Base-by-base conservation (phyloP, 257 asterid species). In the Nyctanthes arbortristis region DNA sequence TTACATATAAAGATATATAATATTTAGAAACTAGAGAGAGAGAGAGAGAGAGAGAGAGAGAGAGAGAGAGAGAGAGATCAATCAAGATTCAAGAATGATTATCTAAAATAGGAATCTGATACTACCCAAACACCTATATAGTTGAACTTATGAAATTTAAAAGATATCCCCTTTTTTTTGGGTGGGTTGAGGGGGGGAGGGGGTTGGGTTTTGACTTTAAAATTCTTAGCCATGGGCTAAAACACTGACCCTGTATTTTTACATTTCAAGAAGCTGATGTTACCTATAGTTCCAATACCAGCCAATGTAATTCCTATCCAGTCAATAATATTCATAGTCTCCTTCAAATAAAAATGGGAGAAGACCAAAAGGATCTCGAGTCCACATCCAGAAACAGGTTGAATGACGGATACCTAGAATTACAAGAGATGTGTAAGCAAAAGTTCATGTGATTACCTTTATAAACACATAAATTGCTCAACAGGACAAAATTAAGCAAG, bases 301-400 rank as follows among this genome's bases (percentile, higher is more conserved):
- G 98, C 99, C 77, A 89, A 74, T 66, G 85, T 72, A 65, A 94
- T 94, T 45, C 93, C 99, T n/a, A 94, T 71, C 99, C 99, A 94
- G 81, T 94, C 99, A 75, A 94, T 64, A 71, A 79, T 76, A 79
- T 94, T 94, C 99, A 94, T 94, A 74, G 83, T 89, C 85, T 94
- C 99, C 90, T 91, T 83, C 47, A 94, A 80, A 85, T 94, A 91
- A 79, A 94, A 94, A 87, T 94, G 99, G 66, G 99, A 94, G 73
- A 94, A 94, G 52, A 94, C 79, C 22, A 96, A 94, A 79, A 94
- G 99, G 68, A 94, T 91, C 55, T 97, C 98, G 58, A 94, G 97
- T 66, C 99, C 99, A 47, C 98, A 91, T 79, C 99, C 99, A 56
- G 99, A 94, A 81, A 94, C 98, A 34, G 99, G 99, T 78, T 94